Conservation (phyloP, 2,329 filamentous ascomycete species). For the Zelopaecilomyces penicillatus region DNA sequence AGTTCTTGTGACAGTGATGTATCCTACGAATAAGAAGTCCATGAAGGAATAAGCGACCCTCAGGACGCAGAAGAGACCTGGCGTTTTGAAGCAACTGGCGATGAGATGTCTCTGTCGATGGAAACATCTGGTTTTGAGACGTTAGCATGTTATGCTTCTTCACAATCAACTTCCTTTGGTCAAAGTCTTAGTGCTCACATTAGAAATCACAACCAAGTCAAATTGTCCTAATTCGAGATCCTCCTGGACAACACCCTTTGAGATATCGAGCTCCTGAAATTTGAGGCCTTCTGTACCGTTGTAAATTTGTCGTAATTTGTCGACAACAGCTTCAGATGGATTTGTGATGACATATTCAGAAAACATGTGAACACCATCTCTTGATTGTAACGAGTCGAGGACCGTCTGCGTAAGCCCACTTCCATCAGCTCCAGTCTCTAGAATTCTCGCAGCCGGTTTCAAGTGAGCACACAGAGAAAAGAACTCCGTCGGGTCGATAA, state of each 20-base stretch:
- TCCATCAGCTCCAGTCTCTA: conserved; percentile 31
- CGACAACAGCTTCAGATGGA: conserved; percentile 14
- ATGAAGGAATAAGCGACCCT: conserved; percentile 1
- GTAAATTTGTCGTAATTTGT: conserved; percentile 14
- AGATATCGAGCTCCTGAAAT: conserved; percentile 19
- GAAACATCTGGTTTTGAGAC: neutral
- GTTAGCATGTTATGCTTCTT: conserved; percentile 2
- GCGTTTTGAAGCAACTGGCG: neutral
- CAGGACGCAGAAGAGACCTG: conserved; percentile 1
- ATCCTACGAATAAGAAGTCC: neutral
- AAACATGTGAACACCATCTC: neutral
- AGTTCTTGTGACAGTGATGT: no score
- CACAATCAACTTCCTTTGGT: no score
- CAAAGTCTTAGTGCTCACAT: neutral
- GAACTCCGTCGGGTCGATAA: neutral
- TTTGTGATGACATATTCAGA: conserved; percentile 18
- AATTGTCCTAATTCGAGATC: conserved; percentile 3
- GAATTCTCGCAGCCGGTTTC: conserved; percentile 7
- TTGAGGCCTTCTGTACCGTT: conserved; percentile 3
- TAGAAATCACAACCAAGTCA: conserved; percentile 8
- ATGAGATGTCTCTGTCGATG: neutral
- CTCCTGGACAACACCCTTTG: conserved; percentile 3
- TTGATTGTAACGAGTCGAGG: conserved; percentile 1
- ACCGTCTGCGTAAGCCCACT: conserved; percentile 22
- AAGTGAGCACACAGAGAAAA: conserved; percentile 4